Conservation (phyloP, 768 basidiomycete genomes). For the Goffeauzyma gilvescens region DNA sequence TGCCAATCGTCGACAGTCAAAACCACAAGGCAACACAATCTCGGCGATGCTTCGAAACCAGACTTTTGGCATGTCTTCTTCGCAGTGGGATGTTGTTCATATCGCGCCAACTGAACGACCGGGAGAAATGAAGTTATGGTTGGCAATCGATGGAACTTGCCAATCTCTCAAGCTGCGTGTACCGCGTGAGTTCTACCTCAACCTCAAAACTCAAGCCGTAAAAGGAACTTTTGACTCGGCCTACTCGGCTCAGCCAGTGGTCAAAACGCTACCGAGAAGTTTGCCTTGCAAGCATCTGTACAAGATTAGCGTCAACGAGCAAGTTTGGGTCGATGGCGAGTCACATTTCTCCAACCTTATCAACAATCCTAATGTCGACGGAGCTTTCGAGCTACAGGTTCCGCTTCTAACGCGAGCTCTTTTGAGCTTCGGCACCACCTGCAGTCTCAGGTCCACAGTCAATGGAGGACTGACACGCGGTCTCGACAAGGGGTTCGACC, state of each 20-base stretch:
- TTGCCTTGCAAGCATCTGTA: slow-evolving; percentile 61
- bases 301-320: slow-evolving; percentile 63
- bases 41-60: slow-evolving; percentile 57
- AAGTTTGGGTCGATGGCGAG: slow-evolving; percentile 60
- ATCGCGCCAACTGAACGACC: slow-evolving; percentile 50
- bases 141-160: slow-evolving; percentile 60
- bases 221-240: slow-evolving; percentile 50
- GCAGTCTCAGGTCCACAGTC: slow-evolving; percentile 45
- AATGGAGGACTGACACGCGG: slow-evolving; percentile 60
- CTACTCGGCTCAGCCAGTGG: slow-evolving; percentile 55
- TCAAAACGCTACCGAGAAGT: slow-evolving; percentile 59
- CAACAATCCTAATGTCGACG: slow-evolving; percentile 86
- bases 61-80: slow-evolving; percentile 37
- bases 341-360: slow-evolving; percentile 81
- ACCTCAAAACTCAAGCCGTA: slow-evolving; percentile 53
- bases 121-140: slow-evolving; percentile 76
- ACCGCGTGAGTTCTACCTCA: slow-evolving; percentile 80
- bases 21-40: slow-evolving; percentile 26
- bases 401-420: slow-evolving; percentile 65
- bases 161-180: slow-evolving; percentile 66
- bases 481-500: slow-evolving; percentile 60
- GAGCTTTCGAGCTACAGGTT: slow-evolving; percentile 77
- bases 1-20: slow-evolving; percentile 29
- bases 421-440: slow-evolving; percentile 66
- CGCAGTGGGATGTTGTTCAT: slow-evolving; percentile 83